Evolutionary conservation across 2,329 filamentous ascomycete species (phyloP), one percentile per base, ranked within the genome.

Genomic region (Plectosphaerella sp.): DNA sequence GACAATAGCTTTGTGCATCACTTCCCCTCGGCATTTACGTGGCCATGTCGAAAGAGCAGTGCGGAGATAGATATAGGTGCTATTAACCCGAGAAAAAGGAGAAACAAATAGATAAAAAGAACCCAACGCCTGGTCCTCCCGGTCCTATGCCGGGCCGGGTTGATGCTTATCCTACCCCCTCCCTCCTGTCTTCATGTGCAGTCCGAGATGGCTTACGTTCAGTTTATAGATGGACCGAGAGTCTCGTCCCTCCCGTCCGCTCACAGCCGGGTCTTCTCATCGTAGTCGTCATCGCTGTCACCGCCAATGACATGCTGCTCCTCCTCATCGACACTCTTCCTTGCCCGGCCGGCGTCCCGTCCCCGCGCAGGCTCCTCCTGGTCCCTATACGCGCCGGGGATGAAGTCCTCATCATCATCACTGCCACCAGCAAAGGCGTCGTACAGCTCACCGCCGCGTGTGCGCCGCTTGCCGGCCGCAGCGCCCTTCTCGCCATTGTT

Each of bases 361-460:
- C 61, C 43, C 11, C 39, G 15, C 35, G 48, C 18, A 5, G 24
- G 35, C 25, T 35, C 25, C 47, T 53, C 48, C 60, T 61, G 35
- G 43, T 57, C 53, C 51, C 54, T 52, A 37, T 75, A 74, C 14
- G 72, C 73, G 35, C 74, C 75, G 45, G 63, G 66, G 5, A 72
- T 73, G 39, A 73, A 70, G 33, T 76, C 76, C 52, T 77, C 88
- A 52, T 94, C 92, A 53, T 93, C 93, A 22, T 82, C 79, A 55
- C 81, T 84, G 49, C 91, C 93, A 15, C 90, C 92, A 0, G 94
- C 94, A 77, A 99, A 99, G 5, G 94, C 94, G 75, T 99, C 94
- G 67, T 99, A 99, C 45, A 99, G 74, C 73, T 97, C 93, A 25
- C 93, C 91, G 2, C 91, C 94, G 18, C 90, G 70, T 49, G 79